Conservation (phyloP, 805 yeast species). For the Clavispora fructus region DNA sequence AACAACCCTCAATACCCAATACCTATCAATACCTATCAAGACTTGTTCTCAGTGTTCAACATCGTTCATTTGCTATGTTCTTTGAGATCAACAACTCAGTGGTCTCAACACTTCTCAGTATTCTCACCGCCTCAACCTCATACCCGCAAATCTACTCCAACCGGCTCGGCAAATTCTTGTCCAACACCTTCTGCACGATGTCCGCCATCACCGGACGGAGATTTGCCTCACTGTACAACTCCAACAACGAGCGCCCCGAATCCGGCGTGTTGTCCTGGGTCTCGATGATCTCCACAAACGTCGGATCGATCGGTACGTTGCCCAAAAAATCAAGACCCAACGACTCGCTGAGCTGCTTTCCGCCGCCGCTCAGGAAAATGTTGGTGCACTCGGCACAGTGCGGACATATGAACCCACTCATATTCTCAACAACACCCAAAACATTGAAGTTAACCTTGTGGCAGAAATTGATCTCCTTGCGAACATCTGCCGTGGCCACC, state of each 20-base stretch:
- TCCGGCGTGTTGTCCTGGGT: slow-evolving; percentile 37
- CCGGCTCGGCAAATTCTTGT: slow-evolving; percentile 21
- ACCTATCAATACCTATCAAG: too few species aligned
- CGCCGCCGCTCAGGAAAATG: slow-evolving; percentile 93
- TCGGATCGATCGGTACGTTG: slow-evolving; percentile 88
- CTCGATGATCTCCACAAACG: slow-evolving; percentile 85
- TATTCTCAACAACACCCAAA: slow-evolving; percentile 87
- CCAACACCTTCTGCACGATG: slow-evolving; percentile 32
- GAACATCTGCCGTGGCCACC: slow-evolving; percentile 90
- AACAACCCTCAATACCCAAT: too few species aligned
- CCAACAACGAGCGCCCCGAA: slow-evolving; percentile 22
- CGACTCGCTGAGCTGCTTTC: slow-evolving; percentile 60
- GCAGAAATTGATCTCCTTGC: slow-evolving; percentile 91
- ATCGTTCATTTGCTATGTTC: too few species aligned
- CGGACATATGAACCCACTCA: slow-evolving; percentile 97
- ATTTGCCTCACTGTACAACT: slow-evolving; percentile 30
- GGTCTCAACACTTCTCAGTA: too few species aligned
- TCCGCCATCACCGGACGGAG: slow-evolving; percentile 33
- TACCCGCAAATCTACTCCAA: too few species aligned
- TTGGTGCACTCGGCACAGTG: slow-evolving; percentile 88
- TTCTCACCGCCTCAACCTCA: too few species aligned
- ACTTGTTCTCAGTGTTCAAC: too few species aligned
- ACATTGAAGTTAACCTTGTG: slow-evolving; percentile 73
- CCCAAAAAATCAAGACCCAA: slow-evolving; percentile 70
- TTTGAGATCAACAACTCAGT: too few species aligned